Evolutionary conservation across 768 basidiomycete genomes (phyloP).

Genomic region (Suillus clintonianus): DNA sequence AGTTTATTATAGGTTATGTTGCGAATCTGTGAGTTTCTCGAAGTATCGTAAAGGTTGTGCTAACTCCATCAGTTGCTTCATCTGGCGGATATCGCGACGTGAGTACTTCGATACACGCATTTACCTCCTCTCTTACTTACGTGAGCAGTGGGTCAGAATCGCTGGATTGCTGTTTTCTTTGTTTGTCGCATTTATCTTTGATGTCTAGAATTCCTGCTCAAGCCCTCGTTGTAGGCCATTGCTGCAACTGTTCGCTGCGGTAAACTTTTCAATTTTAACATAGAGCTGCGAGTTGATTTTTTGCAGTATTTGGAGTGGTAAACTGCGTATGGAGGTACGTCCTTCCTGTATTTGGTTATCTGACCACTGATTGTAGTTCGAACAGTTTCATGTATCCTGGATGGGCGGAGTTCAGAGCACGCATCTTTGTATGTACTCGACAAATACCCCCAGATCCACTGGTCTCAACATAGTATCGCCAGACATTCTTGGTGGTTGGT

Average conservation of each 20-base stretch:
- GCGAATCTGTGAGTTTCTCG: constrained; percentile 2
- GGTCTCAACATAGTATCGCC: background rate
- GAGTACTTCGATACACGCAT: background rate
- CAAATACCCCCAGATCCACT: background rate
- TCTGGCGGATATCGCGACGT: constrained; percentile 22
- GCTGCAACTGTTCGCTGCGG: constrained; percentile 12
- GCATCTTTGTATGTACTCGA: constrained; percentile 6
- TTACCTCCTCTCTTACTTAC: background rate
- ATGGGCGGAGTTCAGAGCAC: constrained; percentile 2
- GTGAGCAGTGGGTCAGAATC: constrained; percentile 13
- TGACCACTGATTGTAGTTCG: background rate
- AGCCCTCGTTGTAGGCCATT: background rate
- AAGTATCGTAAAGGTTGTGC: background rate
- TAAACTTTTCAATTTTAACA: background rate
- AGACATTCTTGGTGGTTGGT: constrained; percentile 13
- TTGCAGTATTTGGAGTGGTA: constrained; percentile 10
- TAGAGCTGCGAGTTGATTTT: background rate
- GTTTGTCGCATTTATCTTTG: constrained; percentile 5
- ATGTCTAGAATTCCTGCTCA: no score
- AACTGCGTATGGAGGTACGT: constrained; percentile 4
- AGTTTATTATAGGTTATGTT: constrained; percentile 4
- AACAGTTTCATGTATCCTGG: constrained; percentile 8
- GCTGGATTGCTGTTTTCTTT: constrained; percentile 9
- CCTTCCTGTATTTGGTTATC: background rate
- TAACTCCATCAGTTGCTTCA: constrained; percentile 10